Base-by-base conservation (phyloP, 805 yeast genomes). In the Sugiyamaella chiloensis region DNA sequence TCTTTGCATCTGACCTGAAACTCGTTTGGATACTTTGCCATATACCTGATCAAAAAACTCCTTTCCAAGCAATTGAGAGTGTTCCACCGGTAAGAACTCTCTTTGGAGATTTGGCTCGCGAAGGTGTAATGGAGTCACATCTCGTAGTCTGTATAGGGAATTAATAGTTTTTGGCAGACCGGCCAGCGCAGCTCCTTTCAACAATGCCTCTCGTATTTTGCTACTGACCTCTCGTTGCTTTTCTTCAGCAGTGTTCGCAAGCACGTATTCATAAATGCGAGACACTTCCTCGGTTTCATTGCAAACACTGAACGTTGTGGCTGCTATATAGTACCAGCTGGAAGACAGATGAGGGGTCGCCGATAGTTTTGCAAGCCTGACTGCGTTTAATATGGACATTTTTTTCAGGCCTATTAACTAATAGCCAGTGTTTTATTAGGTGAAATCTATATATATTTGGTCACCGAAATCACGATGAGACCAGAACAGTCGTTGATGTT, bases 141-240 rank as follows among this genome's bases (percentile, higher is more conserved):
- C 75, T 51, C 78, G 79, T 48, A 89, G 69, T 14, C 73, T 71
- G 57, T 78, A 83, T 58, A 90, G 66, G 1, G 95, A 76, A 63
- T 89, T 90, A 63, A 90, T 90, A 1, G 89, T 78, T 56, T 82
- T 83, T 1, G 97, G 97, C 11, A 89, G 71, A 0, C 97, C 97
- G 12, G 81, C 79, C 40, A 90, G 67, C 0, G 96, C 95, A 0
- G 85, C 75, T 2, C 87, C 73, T 60, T 89, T 90, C 59, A 90
- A 67, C 2, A 90, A 67, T 6, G 89, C 81, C 59, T 90, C 97
- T 51, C 95, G 71, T 45, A 85, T 69, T 55, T 83, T 78, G 34
- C 71, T 70, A 0, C 90, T 72, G 5, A 75, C 52, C 35, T 47
- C 52, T 53, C 45, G 52, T 37, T 58, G 69, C 24, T 40, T 46